Percentiles rank a stretch among this genome's conserved stretches.
Evolutionary conservation across 169 alveolate species (phyloP).

Genomic region (Cryptosporidium bovis): DNA sequence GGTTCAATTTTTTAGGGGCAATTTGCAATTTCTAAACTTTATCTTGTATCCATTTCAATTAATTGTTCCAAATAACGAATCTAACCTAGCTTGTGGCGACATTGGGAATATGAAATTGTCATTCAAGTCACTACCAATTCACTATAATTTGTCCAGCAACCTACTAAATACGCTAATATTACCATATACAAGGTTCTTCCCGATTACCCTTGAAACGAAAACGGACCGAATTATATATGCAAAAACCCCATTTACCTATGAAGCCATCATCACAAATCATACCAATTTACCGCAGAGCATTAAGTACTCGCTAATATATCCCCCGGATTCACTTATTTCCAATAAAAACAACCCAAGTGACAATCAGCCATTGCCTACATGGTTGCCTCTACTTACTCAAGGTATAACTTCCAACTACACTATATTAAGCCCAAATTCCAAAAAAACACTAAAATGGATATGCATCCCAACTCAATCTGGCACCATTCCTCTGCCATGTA

Average conservation of each 20-base stretch:
- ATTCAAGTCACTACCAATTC: constrained; percentile 51
- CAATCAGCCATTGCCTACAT: constrained; percentile 10
- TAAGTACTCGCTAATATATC: constrained; percentile 28
- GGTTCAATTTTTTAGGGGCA: not conserved
- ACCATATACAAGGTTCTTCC: constrained; percentile 3
- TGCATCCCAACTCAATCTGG: constrained; percentile 70
- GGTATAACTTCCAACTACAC: constrained; percentile 29
- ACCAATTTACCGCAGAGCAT: constrained; percentile 33
- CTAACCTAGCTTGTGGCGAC: not conserved
- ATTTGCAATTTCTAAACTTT: constrained; percentile 3
- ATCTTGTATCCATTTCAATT: constrained; percentile 29
- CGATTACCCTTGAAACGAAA: constrained; percentile 22
- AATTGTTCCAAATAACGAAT: not conserved
- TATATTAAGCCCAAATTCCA: constrained; percentile 21
- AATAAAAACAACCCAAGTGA: not conserved
- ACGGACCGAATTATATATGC: constrained; percentile 1
- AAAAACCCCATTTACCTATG: constrained; percentile 32
- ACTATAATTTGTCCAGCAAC: not conserved
- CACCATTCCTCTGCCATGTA: constrained; percentile 55
- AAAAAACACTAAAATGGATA: constrained; percentile 15
- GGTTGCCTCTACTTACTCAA: constrained; percentile 58
- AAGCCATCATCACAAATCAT: constrained; percentile 41
- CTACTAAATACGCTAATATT: constrained; percentile 15
- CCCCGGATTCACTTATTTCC: constrained; percentile 15
- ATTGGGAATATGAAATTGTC: not conserved